Evolutionary conservation across 257 asterid species (phyloP).

Genomic region (Verbena officinalis): DNA sequence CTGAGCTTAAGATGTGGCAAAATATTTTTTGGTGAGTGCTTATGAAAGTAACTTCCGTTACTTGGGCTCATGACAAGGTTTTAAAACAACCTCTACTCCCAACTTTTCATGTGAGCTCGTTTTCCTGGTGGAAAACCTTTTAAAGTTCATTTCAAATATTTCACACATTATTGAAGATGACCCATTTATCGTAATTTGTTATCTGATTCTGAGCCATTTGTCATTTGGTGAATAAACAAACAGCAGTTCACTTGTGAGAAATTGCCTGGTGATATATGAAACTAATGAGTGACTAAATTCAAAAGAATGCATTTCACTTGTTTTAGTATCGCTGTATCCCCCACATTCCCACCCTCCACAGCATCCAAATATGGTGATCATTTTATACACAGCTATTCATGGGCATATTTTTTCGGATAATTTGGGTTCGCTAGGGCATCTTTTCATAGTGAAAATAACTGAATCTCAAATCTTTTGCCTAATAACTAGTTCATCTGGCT

Average conservation of each 20-base stretch:
- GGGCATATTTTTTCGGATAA: not conserved
- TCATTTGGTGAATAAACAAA: not conserved
- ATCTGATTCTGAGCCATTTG: too few species aligned
- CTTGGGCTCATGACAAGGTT: not conserved
- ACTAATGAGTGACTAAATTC: too few species aligned
- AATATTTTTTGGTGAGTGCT: not conserved
- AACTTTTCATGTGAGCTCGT: slow-evolving; percentile 5
- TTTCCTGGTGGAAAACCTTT: slow-evolving; percentile 3
- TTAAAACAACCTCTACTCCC: too few species aligned
- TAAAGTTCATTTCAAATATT: not conserved
- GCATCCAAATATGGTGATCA: not conserved
- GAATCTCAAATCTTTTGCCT: not conserved
- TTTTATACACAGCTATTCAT: not conserved
- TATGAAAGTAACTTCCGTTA: slow-evolving; percentile 7
- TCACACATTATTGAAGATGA: too few species aligned
- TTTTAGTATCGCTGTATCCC: too few species aligned
- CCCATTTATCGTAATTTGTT: too few species aligned
- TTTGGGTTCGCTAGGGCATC: not conserved
- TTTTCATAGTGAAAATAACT: not conserved
- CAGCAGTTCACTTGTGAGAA: not conserved
- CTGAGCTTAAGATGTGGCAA: slow-evolving; percentile 22
- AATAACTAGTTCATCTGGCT: slow-evolving; percentile 14
- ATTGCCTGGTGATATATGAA: not conserved
- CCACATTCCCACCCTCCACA: too few species aligned
- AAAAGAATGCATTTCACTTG: too few species aligned